phyloP scores from a whole-genome alignment of 1,284 basidiomycete genomes.

The Sporisorium exsertum region DNA sequence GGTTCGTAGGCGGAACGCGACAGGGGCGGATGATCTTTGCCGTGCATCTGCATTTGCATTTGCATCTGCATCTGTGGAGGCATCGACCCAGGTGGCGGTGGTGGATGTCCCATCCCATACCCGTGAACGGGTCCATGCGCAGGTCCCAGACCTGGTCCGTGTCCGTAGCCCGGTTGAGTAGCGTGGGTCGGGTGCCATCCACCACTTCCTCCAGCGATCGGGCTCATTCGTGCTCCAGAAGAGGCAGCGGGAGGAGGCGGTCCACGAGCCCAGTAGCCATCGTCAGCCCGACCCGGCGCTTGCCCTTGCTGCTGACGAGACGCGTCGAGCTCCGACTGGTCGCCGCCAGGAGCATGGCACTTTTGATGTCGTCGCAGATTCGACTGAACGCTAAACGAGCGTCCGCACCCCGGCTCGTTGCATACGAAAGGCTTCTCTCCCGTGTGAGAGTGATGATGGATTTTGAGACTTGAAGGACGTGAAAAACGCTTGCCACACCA shows the following conservation, averaged over 20 bases:
- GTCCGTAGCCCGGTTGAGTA: constrained; percentile 26
- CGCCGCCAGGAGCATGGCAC: constrained; percentile 51
- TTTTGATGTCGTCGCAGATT: constrained; percentile 67
- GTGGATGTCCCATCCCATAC: constrained; percentile 14
- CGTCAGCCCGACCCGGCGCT: constrained; percentile 25
- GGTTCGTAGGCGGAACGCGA: constrained; percentile 54
- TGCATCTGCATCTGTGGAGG: constrained; percentile 33
- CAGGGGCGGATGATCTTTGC: constrained; percentile 46
- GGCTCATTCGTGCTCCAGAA: constrained; percentile 35
- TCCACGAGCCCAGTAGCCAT: constrained; percentile 35
- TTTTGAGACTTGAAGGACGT: constrained; percentile 64
- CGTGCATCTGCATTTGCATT: constrained; percentile 38
- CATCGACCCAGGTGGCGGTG: constrained; percentile 25
- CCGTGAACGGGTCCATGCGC: constrained; percentile 21
- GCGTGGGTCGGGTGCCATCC: constrained; percentile 36
- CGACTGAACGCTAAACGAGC: constrained; percentile 66
- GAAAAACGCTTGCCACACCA: constrained; percentile 66
- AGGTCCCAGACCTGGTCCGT: constrained; percentile 6
- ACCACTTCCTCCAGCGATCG: constrained; percentile 26
- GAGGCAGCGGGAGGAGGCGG: constrained; percentile 29
- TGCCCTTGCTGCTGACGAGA: constrained; percentile 33
- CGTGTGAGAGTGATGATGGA: constrained; percentile 67
- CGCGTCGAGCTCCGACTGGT: constrained; percentile 32
- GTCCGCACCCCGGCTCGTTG: constrained; percentile 62
- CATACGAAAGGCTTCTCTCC: constrained; percentile 67